Percentiles rank a stretch among this genome's conserved stretches.
Conservation (phyloP, 164 flowering plant species). For the Vitis rotundifolia region DNA sequence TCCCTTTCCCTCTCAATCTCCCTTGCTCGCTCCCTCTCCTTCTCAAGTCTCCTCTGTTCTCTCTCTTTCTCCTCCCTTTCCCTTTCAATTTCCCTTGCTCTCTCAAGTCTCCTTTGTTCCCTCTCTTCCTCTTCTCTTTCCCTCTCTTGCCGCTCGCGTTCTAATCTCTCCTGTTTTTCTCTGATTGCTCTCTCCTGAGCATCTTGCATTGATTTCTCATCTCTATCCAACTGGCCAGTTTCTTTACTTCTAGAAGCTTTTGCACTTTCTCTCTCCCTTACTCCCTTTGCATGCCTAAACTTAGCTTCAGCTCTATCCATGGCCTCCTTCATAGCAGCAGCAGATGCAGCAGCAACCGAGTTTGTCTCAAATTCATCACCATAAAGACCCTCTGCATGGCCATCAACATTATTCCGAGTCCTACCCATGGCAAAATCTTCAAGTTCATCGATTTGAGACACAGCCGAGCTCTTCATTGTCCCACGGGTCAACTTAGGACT, state of each 20-base stretch:
- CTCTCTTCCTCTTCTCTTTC: slow-evolving; percentile 74
- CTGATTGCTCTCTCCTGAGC: slow-evolving; percentile 48
- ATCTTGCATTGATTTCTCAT: slow-evolving; percentile 47
- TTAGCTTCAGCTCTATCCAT: slow-evolving; percentile 89
- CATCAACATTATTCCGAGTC: slow-evolving; percentile 38
- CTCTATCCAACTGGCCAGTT: slow-evolving; percentile 44
- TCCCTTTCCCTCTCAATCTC: slow-evolving; percentile 56
- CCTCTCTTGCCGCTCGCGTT: slow-evolving; percentile 55
- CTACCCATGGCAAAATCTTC: slow-evolving; percentile 79
- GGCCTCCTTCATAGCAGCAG: slow-evolving; percentile 70
- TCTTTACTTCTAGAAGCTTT: slow-evolving; percentile 68
- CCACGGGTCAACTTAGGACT: slow-evolving; percentile 41
- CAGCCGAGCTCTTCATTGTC: slow-evolving; percentile 36
- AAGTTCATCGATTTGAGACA: slow-evolving; percentile 68
- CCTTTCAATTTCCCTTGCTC: slow-evolving; percentile 28
- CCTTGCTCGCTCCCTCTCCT: slow-evolving; percentile 38
- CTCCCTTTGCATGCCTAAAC: slow-evolving; percentile 79
- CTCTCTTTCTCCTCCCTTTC: slow-evolving; percentile 50
- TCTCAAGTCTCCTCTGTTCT: slow-evolving; percentile 45
- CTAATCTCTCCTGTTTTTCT: slow-evolving; percentile 62
- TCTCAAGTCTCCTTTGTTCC: slow-evolving; percentile 41
- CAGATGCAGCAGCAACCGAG: slow-evolving; percentile 73
- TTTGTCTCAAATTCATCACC: slow-evolving; percentile 55
- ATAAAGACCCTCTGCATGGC: slow-evolving; percentile 39
- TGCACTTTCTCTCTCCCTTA: slow-evolving; percentile 73